Evolutionary conservation across 805 yeast species (phyloP).

Genomic region (Ogataea corticis): DNA sequence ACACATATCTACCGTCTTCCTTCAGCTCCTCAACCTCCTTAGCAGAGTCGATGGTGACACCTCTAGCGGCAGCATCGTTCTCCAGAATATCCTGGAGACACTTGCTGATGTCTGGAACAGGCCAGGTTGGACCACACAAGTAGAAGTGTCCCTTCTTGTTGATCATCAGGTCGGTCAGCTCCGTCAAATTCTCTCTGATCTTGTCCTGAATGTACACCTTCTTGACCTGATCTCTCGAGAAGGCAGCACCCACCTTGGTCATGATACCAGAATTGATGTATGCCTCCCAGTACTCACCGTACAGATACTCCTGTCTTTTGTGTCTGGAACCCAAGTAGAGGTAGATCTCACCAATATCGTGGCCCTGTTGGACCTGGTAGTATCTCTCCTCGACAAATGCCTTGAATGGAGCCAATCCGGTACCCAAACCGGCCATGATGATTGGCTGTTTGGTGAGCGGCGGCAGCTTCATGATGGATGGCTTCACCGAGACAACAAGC

Average conservation of each 20-base stretch:
- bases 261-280: constrained; percentile 87
- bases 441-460: constrained; percentile 84
- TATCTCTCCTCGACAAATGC: constrained; percentile 94
- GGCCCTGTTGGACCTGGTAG: constrained; percentile 89
- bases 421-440: constrained; percentile 96
- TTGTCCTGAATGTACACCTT: constrained; percentile 94
- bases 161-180: constrained; percentile 77
- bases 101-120: constrained; percentile 93
- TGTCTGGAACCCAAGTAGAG: constrained; percentile 93
- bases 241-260: constrained; percentile 96
- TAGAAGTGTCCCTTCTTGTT: constrained; percentile 85
- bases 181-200: constrained; percentile 73
- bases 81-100: constrained; percentile 80
- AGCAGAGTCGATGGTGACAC: constrained; percentile 68
- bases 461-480: constrained; percentile 96
- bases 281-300: constrained; percentile 98
- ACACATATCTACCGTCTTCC: constrained; percentile 86
- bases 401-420: constrained; percentile 97
- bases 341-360: constrained; percentile 84
- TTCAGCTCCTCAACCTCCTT: constrained; percentile 90
- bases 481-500: constrained; percentile 90
- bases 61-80: constrained; percentile 68
- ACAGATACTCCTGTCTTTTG: constrained; percentile 89
- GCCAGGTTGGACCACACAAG: constrained; percentile 99
- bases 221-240: constrained; percentile 94